Base-by-base conservation (phyloP, 1,139 yeast species). In the Yamadazyma spencermartinsiae region DNA sequence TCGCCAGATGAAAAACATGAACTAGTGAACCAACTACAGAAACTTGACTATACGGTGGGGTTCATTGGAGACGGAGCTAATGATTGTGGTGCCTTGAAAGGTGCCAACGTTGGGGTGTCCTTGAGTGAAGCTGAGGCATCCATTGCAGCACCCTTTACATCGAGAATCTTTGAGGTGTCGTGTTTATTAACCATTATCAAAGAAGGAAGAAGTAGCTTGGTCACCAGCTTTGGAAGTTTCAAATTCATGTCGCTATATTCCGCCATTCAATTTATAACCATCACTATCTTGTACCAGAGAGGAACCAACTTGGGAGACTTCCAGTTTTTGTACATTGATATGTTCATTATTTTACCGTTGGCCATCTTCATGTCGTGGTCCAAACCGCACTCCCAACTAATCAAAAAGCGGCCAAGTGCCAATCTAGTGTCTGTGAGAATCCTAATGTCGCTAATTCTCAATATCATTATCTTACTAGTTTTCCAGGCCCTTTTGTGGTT, bases 281-380 rank as follows among this genome's bases (percentile, higher is more conserved):
- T 92, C 28, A 78, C 94, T 1, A 80, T 92, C 17, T 63, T 92
- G 44, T 92, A 92, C 65, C 81, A 86, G 49, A 74, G 87, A 39
- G 98, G 98, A 4, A 82, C 96, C 4, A 92, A 94, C 56, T 68
- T 94, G 45, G 98, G 98, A n/a, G 98, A 92, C 61, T 90, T 94
- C 65, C 98, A 92, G 63, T 92, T 92, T 56, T 68, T 92, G 49
- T 89, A 90, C 77, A 92, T 92, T 61, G 99, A 92, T 63, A 63
- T 92, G 59, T 79, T 86, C 46, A 69, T 92, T 57, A 94, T 92
- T 51, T 75, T 92, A 40, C 99, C 99, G 4, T 78, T 92, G 54
- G 98, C 98, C 0, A 81, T 92, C 8, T 89, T 89, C 63, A 85
- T 94, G 98, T 90, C 98, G 6, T 90, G 98, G 97, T 82, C 97